Base-by-base conservation (phyloP, 495 filamentous ascomycete genomes). In the Hyaloscypha finlandica region DNA sequence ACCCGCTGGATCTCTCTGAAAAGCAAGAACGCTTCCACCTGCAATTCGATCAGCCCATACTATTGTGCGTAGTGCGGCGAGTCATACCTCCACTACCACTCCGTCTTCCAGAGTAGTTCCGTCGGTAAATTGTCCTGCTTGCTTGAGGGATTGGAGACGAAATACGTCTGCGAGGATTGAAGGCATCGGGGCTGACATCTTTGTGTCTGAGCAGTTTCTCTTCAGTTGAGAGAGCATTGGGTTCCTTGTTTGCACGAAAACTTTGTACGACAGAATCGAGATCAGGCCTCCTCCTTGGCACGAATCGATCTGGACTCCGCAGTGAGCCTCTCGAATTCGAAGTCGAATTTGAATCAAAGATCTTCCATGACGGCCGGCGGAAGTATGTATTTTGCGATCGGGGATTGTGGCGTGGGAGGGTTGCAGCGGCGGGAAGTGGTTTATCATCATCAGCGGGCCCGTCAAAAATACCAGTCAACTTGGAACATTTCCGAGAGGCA, bases 171-270 rank as follows among this genome's bases (percentile, higher is more conserved):
- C 75, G 71, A 75, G 79, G 81, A 63, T 84, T 82, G 71, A 96
- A 95, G 0, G 90, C 87, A 68, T 95, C 90, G 30, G 85, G 82
- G 9, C 80, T 82, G 19, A 79, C 82, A 39, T 80, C 79, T 35
- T 82, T 81, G 59, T 82, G 79, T 4, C 90, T 85, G 12, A 89
- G 74, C 8, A 91, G 70, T 66, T 79, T 88, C 71, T 94, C 91
- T 33, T 79, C 76, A 16, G 79, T 70, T 0, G 86, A 86, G 42
- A 96, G 77, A 61, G 86, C 81, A 31, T 85, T 76, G 3, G 85
- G 79, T 54, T 79, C 75, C 76, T 91, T 94, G 73, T 81, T 85
- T n/a, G 89, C 74, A 66, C 81, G 88, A 72, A 88, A 93, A 31
- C 61, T 71, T 37, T 70, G 60, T 20, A 39, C 66, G 1, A 68